A percentile compares a stretch with the other conserved stretches of the same genome.
These are phyloP conservation scores for Yarrowia divulgata DNA, from an alignment of 805 yeast genomes.

Conservation along the genomic window DNA sequence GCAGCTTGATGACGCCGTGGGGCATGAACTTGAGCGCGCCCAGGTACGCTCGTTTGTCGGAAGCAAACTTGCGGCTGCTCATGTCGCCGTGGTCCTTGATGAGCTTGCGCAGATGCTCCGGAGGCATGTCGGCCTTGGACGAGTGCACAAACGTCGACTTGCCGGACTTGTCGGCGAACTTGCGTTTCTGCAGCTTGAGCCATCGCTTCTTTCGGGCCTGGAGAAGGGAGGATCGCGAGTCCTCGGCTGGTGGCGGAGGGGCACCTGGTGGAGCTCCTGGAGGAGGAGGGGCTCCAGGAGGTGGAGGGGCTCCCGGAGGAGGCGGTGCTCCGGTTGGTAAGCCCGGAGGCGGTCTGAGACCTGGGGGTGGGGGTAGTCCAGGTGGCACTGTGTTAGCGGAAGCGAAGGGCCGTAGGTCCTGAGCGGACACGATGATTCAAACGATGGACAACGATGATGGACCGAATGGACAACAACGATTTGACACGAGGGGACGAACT, in stretches of 20 bases:
- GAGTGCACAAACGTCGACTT: constrained; percentile 59
- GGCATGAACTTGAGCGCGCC: constrained; percentile 96
- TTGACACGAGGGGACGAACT: too few relatives aligned
- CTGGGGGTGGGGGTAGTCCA: constrained; percentile 37
- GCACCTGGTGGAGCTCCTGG: constrained; percentile 43
- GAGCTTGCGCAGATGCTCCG: constrained; percentile 87
- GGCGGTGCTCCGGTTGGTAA: constrained; percentile 45
- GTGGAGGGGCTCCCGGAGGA: constrained; percentile 47
- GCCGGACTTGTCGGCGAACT: constrained; percentile 55
- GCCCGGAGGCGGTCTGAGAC: constrained; percentile 44
- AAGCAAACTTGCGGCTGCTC: constrained; percentile 76
- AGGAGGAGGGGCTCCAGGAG: constrained; percentile 45
- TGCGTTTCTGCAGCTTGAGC: constrained; percentile 66
- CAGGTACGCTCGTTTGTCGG: constrained; percentile 84
- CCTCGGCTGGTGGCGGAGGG: constrained; percentile 42
- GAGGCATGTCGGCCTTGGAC: constrained; percentile 85
- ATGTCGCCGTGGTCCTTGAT: constrained; percentile 85
- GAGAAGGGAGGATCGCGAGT: constrained; percentile 48
- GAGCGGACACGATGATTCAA: not conserved
- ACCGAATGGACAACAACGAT: too few relatives aligned
- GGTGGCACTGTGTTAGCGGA: constrained; percentile 28
- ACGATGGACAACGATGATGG: too few relatives aligned
- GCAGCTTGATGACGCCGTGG: constrained; percentile 84
- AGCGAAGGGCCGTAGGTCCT: not conserved
- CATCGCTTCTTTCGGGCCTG: constrained; percentile 61